phyloP scores from a whole-genome alignment of 1,284 basidiomycete species.

The Cryptococcus deneoformans region DNA sequence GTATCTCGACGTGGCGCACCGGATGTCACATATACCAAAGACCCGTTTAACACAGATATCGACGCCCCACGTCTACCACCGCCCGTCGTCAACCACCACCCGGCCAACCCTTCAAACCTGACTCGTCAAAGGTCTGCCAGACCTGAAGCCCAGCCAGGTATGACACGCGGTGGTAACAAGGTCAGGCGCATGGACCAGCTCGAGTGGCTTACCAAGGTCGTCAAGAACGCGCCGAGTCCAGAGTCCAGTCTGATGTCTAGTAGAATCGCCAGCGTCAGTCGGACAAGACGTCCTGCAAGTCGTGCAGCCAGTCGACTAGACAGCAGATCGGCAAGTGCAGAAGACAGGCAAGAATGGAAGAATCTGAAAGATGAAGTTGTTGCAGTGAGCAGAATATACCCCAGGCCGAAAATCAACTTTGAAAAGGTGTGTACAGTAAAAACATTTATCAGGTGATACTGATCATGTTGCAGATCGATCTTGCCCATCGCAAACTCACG shows the following conservation, averaged over 20 bases:
- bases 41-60: slow-evolving; percentile 16
- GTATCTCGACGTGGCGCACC: slow-evolving; percentile 52
- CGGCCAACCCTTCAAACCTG: slow-evolving; percentile 28
- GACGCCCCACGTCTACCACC: slow-evolving; percentile 18
- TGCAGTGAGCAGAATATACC: slow-evolving; percentile 67
- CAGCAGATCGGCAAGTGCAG: slow-evolving; percentile 14
- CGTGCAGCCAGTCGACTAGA: slow-evolving; percentile 3
- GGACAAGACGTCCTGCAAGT: slow-evolving; percentile 9
- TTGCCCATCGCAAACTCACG: slow-evolving; percentile 75
- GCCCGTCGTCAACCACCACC: slow-evolving; percentile 17
- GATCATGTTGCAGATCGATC: slow-evolving; percentile 61
- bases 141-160: slow-evolving; percentile 29
- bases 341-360: slow-evolving; percentile 45
- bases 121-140: slow-evolving; percentile 32
- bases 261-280: slow-evolving; percentile 20
- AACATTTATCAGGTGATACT: not conserved
- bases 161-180: slow-evolving; percentile 45
- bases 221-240: slow-evolving; percentile 31
- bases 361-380: slow-evolving; percentile 82
- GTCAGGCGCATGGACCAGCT: slow-evolving; percentile 44
- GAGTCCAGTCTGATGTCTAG: slow-evolving; percentile 21
- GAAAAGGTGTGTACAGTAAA: slow-evolving; percentile 62
- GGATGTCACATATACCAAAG: slow-evolving; percentile 43
- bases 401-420: slow-evolving; percentile 68
- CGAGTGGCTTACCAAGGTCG: slow-evolving; percentile 48